Conservation (phyloP, 2,329 filamentous ascomycete genomes). For the Ramichloridium luteum region DNA sequence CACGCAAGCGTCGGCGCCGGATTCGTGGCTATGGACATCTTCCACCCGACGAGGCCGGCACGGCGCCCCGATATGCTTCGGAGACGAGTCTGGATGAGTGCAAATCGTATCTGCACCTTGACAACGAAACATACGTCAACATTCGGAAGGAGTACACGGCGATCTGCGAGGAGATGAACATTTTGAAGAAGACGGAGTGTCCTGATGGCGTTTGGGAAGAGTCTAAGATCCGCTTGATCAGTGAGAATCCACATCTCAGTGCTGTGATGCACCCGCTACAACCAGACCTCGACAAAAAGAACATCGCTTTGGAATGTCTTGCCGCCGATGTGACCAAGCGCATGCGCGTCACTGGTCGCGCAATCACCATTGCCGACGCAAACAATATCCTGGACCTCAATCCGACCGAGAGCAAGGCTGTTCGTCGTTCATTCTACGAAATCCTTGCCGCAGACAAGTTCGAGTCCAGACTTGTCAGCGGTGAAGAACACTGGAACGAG, state of each 20-base stretch:
- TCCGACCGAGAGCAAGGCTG: slow-evolving; percentile 52
- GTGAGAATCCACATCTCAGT: slow-evolving; percentile 52
- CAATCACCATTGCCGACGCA: slow-evolving; percentile 62
- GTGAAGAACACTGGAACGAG: slow-evolving; percentile 57
- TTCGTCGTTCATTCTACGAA: slow-evolving; percentile 54
- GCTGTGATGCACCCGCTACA: slow-evolving; percentile 45
- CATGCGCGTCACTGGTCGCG: slow-evolving; percentile 51
- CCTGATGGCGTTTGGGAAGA: slow-evolving; percentile 62
- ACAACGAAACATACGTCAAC: slow-evolving; percentile 50
- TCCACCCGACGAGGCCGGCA: slow-evolving; percentile 52
- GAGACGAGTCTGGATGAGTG: slow-evolving; percentile 73
- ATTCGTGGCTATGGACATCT: slow-evolving; percentile 57
- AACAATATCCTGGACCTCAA: slow-evolving; percentile 61
- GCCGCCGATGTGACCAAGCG: slow-evolving; percentile 73
- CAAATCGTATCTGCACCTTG: slow-evolving; percentile 55
- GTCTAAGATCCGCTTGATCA: slow-evolving; percentile 55
- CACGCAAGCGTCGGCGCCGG: slow-evolving; percentile 54
- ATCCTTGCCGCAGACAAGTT: slow-evolving; percentile 55
- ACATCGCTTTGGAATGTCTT: slow-evolving; percentile 63
- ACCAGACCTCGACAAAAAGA: slow-evolving; percentile 48
- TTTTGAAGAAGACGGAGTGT: slow-evolving; percentile 65
- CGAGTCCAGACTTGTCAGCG: slow-evolving; percentile 60
- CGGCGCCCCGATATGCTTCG: slow-evolving; percentile 61
- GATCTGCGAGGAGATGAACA: slow-evolving; percentile 55
- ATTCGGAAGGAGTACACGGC: slow-evolving; percentile 55